phyloP scores from a whole-genome alignment of 1,139 yeast species.

The Casaregolazyma suthepensis region DNA sequence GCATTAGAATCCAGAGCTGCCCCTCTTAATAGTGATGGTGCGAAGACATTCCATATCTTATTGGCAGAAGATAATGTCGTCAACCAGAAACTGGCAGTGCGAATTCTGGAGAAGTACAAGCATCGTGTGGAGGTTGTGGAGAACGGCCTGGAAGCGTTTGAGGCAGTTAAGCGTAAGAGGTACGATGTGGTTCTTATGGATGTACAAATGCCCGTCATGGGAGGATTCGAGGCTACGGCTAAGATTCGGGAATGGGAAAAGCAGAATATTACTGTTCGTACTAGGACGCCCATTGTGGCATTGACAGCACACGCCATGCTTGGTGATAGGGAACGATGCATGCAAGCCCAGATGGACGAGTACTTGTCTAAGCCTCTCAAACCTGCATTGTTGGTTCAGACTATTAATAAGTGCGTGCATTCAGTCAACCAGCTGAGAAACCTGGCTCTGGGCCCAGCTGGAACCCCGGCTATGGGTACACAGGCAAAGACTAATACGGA shows the following conservation, averaged over 20 bases:
- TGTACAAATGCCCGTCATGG: constrained; percentile 94
- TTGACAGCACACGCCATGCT: constrained; percentile 89
- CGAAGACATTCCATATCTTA: constrained; percentile 64
- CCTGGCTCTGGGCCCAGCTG: constrained; percentile 33
- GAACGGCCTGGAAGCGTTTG: constrained; percentile 77
- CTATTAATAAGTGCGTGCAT: constrained; percentile 77
- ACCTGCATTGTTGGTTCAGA: constrained; percentile 74
- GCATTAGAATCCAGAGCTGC: constrained; percentile 79
- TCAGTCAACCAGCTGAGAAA: constrained; percentile 35
- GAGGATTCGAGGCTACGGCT: constrained; percentile 87
- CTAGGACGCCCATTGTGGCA: constrained; percentile 82
- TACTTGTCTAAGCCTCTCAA: constrained; percentile 81
- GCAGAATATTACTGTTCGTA: constrained; percentile 66
- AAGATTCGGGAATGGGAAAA: constrained; percentile 83
- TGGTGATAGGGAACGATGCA: constrained; percentile 79
- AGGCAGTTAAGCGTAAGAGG: constrained; percentile 59
- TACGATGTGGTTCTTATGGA: constrained; percentile 87
- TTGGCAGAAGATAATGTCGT: constrained; percentile 85
- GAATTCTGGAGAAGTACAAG: constrained; percentile 76
- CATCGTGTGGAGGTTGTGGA: constrained; percentile 79
- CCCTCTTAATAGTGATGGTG: constrained; percentile 73
- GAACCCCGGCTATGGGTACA: constrained; percentile 6
- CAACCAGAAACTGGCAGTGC: constrained; percentile 78
- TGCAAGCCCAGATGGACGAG: constrained; percentile 88
- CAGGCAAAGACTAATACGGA: constrained; percentile 9